Percentiles rank a stretch among this genome's conserved stretches.
These are phyloP conservation scores for Pisolithus microcarpus DNA, from an alignment of 768 basidiomycete species.

Conservation along the genomic window DNA sequence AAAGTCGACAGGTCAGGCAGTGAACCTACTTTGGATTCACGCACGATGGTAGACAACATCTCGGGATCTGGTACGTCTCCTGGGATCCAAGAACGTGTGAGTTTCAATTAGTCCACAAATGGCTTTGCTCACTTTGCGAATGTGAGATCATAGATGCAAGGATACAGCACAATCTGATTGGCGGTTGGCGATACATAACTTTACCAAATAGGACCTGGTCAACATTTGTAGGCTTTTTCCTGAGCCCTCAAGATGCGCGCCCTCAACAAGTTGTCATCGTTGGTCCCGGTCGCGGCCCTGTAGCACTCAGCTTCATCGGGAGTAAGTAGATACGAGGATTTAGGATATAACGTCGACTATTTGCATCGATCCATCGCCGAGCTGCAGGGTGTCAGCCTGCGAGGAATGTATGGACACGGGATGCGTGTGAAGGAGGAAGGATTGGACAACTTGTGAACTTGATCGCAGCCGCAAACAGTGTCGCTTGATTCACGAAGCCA, in stretches of 20 bases:
- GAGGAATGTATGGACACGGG: too few relatives aligned
- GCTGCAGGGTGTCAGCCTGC: too few relatives aligned
- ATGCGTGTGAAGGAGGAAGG: too few relatives aligned
- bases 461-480: too few relatives aligned
- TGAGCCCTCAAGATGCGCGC: constrained; percentile 22
- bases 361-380: too few relatives aligned
- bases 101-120: background rate
- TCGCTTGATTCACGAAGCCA: too few relatives aligned
- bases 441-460: too few relatives aligned
- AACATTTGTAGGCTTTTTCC: constrained; percentile 21
- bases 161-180: constrained; percentile 8
- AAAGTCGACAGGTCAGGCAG: constrained; percentile 24
- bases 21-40: constrained; percentile 10
- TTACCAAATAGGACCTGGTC: background rate
- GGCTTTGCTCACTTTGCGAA: constrained; percentile 12
- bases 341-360: background rate
- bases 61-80: constrained; percentile 45
- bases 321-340: background rate
- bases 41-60: constrained; percentile 33
- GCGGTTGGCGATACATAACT: background rate
- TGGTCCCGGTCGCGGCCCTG: constrained; percentile 18
- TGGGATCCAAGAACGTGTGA: constrained; percentile 26
- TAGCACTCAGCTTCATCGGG: constrained; percentile 14
- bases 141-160: constrained; percentile 20
- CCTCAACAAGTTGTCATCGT: constrained; percentile 20